Conservation (phyloP, 75 land plant genomes). For the Picea glauca region DNA sequence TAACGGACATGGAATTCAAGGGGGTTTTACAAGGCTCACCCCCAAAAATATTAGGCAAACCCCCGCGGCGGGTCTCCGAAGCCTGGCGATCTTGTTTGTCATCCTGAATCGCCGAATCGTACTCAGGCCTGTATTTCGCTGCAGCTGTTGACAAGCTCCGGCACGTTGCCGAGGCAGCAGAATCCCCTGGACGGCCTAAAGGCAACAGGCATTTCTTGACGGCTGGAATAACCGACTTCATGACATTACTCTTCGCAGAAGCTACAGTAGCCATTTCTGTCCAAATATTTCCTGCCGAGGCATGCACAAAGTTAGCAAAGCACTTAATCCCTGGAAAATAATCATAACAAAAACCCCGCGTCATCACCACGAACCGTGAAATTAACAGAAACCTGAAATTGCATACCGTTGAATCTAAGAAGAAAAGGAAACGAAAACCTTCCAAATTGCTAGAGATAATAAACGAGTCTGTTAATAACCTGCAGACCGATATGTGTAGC, state of each 20-base stretch:
- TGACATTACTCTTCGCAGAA: neutral
- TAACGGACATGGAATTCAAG: too few relatives aligned
- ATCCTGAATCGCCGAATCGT: neutral
- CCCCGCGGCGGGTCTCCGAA: neutral
- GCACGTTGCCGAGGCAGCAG: neutral
- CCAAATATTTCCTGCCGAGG: too few relatives aligned
- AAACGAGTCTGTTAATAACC: too few relatives aligned
- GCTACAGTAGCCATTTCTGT: neutral
- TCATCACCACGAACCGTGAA: too few relatives aligned
- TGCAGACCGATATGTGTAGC: too few relatives aligned
- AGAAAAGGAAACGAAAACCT: too few relatives aligned
- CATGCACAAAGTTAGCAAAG: too few relatives aligned
- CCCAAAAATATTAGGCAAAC: neutral
- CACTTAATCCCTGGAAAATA: too few relatives aligned
- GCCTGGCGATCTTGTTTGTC: neutral
- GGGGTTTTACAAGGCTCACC: neutral
- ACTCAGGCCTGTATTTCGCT: neutral
- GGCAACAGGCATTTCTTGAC: neutral
- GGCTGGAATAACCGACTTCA: neutral
- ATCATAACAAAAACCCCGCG: too few relatives aligned
- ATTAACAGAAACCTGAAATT: too few relatives aligned
- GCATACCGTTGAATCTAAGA: too few relatives aligned
- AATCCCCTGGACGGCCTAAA: neutral
- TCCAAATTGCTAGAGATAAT: too few relatives aligned
- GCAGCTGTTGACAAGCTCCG: neutral